Conservation (phyloP, 176 grass and related monocot species). For the Oryza brachyantha region DNA sequence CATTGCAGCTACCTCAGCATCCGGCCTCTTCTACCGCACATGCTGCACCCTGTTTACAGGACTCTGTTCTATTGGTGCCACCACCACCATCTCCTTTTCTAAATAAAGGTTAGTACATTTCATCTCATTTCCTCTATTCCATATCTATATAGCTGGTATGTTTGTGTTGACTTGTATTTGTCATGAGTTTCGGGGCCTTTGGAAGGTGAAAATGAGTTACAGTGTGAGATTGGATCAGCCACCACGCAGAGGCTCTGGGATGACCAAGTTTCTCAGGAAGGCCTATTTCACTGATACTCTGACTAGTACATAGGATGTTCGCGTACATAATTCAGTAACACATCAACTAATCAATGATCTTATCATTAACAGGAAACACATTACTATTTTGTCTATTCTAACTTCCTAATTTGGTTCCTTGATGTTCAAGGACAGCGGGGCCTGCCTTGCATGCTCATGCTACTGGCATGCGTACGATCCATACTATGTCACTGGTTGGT, state of each 20-base stretch:
- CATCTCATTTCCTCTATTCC: neutral
- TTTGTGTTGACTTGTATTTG: conserved; percentile 21
- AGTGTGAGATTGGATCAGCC: neutral
- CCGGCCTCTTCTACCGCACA: conserved; percentile 19
- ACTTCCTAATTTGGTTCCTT: neutral
- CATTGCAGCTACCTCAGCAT: conserved; percentile 25
- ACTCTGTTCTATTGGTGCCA: conserved; percentile 5
- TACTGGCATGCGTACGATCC: neutral
- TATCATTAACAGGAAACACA: neutral
- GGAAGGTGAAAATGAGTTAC: neutral
- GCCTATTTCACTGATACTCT: neutral
- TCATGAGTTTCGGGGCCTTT: neutral
- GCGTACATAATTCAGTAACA: neutral
- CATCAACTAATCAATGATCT: neutral
- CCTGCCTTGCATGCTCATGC: neutral
- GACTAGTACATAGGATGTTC: neutral
- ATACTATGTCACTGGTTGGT: no score
- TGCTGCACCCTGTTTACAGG: conserved; percentile 21
- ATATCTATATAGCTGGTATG: conserved; percentile 1
- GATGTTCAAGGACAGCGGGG: neutral
- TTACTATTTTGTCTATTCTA: neutral
- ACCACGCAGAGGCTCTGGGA: neutral
- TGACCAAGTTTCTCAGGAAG: neutral
- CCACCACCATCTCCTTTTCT: conserved; percentile 19
- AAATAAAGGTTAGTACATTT: conserved; percentile 29